Percentiles rank a stretch among this genome's conserved stretches.
Conservation (phyloP, 1,139 yeast species). For the Blastobotrys raffinosifermentans region DNA sequence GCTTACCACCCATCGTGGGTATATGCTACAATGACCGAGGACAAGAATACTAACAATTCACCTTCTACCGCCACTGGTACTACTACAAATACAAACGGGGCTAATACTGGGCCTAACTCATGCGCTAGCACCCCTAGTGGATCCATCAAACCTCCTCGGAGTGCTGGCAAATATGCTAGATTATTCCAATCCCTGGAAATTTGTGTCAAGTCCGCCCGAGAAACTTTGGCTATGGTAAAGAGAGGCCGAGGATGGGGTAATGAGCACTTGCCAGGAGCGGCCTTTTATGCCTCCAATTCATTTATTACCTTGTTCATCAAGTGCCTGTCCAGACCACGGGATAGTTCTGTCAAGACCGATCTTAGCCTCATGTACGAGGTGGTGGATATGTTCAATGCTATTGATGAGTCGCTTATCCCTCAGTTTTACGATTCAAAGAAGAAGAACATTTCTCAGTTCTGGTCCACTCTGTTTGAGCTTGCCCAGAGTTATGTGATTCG, state of each 20-base stretch:
- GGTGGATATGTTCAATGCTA: slow-evolving; percentile 10
- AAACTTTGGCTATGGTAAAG: slow-evolving; percentile 17
- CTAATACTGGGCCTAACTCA: not conserved
- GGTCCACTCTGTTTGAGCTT: slow-evolving; percentile 14
- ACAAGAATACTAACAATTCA: slow-evolving; percentile 4
- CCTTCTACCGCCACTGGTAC: not conserved
- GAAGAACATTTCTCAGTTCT: slow-evolving; percentile 12
- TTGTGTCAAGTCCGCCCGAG: slow-evolving; percentile 22
- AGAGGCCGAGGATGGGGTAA: slow-evolving; percentile 14
- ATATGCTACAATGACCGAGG: slow-evolving; percentile 14
- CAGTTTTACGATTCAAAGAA: slow-evolving; percentile 1
- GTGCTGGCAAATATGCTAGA: slow-evolving; percentile 16
- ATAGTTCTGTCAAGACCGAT: slow-evolving; percentile 21
- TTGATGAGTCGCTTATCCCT: not conserved
- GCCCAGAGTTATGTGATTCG: slow-evolving; percentile 13
- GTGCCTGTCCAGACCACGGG: slow-evolving; percentile 23
- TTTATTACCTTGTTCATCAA: slow-evolving; percentile 25
- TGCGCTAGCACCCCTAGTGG: not conserved
- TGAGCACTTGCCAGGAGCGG: slow-evolving; percentile 16
- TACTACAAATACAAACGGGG: not conserved
- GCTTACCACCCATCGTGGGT: slow-evolving; percentile 31
- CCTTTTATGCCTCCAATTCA: slow-evolving; percentile 21
- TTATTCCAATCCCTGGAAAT: slow-evolving; percentile 21
- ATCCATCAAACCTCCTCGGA: not conserved
- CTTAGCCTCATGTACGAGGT: slow-evolving; percentile 18